phyloP scores from a whole-genome alignment of 305 asterid species.

The Fraxinus velutina region DNA sequence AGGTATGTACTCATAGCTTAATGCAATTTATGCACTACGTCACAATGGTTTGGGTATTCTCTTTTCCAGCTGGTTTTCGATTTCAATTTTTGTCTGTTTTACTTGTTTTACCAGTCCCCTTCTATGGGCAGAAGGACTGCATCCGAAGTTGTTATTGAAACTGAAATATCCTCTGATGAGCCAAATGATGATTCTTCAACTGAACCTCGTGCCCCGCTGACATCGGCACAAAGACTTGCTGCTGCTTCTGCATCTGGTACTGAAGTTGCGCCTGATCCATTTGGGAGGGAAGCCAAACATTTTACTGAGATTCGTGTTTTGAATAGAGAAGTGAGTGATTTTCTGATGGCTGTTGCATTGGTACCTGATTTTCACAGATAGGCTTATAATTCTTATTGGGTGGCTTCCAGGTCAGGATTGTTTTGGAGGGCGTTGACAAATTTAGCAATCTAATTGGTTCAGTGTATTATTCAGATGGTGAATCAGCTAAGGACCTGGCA shows the following conservation, averaged over 20 bases:
- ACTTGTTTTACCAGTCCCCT: conserved; percentile 61
- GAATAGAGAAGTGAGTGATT: conserved; percentile 78
- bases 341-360: neutral
- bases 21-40: neutral
- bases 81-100: neutral
- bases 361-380: conserved; percentile 1
- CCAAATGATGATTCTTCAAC: conserved; percentile 58
- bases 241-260: conserved; percentile 52
- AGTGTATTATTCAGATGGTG: conserved; percentile 85
- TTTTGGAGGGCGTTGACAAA: conserved; percentile 94
- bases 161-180: conserved; percentile 49
- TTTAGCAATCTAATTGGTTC: conserved; percentile 87
- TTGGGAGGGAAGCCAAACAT: conserved; percentile 94
- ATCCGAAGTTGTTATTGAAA: conserved; percentile 38
- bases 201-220: conserved; percentile 62
- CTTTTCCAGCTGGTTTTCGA: neutral
- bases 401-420: conserved; percentile 77
- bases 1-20: conserved; percentile 42
- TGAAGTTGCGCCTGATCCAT: conserved; percentile 84
- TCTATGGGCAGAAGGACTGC: conserved; percentile 84
- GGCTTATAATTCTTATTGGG: conserved; percentile 5
- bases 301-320: conserved; percentile 90
- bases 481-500: conserved; percentile 82
- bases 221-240: conserved; percentile 91
- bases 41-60: neutral